Evolutionary conservation across 352 stramenopile genomes (phyloP).

Genomic region (Elongisporangium undulatum): DNA sequence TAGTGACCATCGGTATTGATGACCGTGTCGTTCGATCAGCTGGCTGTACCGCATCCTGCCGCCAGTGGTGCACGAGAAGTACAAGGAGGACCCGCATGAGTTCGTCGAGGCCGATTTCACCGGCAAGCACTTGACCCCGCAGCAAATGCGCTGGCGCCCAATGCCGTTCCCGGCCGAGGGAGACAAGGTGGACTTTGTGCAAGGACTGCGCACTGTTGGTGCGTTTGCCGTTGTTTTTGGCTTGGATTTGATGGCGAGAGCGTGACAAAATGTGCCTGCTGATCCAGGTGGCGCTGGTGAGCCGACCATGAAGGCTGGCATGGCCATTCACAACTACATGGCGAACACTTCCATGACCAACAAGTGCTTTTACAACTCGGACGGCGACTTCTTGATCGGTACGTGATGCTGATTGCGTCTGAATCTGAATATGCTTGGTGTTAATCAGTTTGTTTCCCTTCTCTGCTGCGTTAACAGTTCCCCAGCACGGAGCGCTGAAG

Average conservation of each 20-base stretch:
- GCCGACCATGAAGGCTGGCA: constrained; percentile 85
- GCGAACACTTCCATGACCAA: constrained; percentile 89
- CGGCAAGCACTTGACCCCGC: constrained; percentile 67
- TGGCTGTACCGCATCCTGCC: constrained; percentile 95
- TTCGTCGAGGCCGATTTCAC: constrained; percentile 70
- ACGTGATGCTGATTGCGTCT: not conserved
- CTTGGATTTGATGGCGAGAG: not conserved
- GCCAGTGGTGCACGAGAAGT: constrained; percentile 75
- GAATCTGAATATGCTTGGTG: not conserved
- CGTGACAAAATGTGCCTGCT: not conserved
- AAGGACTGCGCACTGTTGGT: constrained; percentile 83
- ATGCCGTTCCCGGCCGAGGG: constrained; percentile 60
- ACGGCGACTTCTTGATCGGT: constrained; percentile 96
- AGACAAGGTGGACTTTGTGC: constrained; percentile 83
- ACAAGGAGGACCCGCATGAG: constrained; percentile 35
- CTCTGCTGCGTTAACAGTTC: constrained; percentile 42
- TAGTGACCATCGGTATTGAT: constrained; percentile 1
- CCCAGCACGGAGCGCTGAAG: constrained; percentile 86
- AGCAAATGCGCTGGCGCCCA: constrained; percentile 92
- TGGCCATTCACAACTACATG: constrained; percentile 94
- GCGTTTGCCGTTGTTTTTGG: not conserved
- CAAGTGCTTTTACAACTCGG: constrained; percentile 93
- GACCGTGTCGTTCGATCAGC: constrained; percentile 12
- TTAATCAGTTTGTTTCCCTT: not conserved
- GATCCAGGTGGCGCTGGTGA: constrained; percentile 75